Conservation (phyloP, 768 basidiomycete genomes). For the Lactarius deliciosus region DNA sequence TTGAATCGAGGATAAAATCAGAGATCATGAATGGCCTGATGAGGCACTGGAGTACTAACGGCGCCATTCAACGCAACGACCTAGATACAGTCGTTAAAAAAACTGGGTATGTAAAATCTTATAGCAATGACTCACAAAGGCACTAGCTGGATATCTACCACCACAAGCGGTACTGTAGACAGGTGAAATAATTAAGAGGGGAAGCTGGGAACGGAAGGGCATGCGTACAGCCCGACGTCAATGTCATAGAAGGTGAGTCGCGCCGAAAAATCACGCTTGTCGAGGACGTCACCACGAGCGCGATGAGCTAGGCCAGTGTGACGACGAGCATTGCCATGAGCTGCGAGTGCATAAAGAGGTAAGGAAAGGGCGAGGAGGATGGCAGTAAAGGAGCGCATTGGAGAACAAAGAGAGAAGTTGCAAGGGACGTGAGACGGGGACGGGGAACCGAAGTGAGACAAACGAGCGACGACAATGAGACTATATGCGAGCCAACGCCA, state of each 20-base stretch:
- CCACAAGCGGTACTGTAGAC: constrained; percentile 25
- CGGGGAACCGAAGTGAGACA: not conserved
- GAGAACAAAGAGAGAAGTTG: not conserved
- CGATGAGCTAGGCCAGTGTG: constrained; percentile 20
- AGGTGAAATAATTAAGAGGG: not conserved
- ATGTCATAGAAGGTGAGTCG: constrained; percentile 25
- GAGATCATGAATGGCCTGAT: not conserved
- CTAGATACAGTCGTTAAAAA: not conserved
- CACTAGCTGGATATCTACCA: not conserved
- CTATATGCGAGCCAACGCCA: too few relatives aligned
- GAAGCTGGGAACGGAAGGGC: not conserved
- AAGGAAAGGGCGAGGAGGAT: constrained; percentile 23
- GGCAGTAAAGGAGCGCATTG: constrained; percentile 23
- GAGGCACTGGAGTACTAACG: constrained; percentile 13
- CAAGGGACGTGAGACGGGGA: not conserved
- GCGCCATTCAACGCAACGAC: constrained; percentile 20
- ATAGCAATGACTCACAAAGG: constrained; percentile 14
- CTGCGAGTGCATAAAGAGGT: constrained; percentile 13
- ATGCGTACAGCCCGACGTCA: constrained; percentile 20
- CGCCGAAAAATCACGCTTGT: not conserved
- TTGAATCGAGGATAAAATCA: constrained; percentile 24
- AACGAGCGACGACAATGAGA: too few relatives aligned
- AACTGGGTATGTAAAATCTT: not conserved
- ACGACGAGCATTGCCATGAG: constrained; percentile 14
- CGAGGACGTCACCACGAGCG: constrained; percentile 14